These are phyloP conservation scores for Clathrus columnatus DNA, from an alignment of 768 basidiomycete genomes.

Conservation along the genomic window DNA sequence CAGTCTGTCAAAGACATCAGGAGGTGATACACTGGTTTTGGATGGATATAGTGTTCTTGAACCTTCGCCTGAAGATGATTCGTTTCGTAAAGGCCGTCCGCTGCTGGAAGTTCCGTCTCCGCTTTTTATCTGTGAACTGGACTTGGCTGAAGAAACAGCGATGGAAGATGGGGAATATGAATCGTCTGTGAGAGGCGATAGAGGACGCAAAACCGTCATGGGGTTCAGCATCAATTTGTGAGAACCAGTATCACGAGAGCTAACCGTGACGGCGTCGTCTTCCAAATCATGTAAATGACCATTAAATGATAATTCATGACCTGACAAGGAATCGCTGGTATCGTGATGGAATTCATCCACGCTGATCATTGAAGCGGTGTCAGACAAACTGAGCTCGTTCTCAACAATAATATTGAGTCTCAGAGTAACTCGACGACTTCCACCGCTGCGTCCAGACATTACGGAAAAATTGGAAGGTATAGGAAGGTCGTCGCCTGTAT, in stretches of 20 bases:
- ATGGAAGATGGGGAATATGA: conserved; percentile 5
- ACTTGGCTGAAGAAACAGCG: neutral
- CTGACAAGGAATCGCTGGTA: conserved; percentile 46
- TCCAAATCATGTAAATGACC: conserved; percentile 21
- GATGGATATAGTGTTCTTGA: conserved; percentile 10
- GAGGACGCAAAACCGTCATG: neutral
- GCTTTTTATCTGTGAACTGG: neutral
- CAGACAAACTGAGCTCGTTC: conserved; percentile 86
- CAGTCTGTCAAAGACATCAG: conserved; percentile 45
- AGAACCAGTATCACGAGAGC: conserved; percentile 51
- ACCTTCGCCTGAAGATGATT: neutral
- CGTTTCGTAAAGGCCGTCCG: neutral
- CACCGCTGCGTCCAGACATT: conserved; percentile 50
- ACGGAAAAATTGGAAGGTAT: conserved; percentile 67
- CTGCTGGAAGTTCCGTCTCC: neutral
- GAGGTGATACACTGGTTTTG: conserved; percentile 29
- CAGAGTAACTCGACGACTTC: conserved; percentile 62
- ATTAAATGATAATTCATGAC: conserved; percentile 27
- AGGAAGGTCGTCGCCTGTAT: conserved; percentile 68
- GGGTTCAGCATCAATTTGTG: conserved; percentile 2
- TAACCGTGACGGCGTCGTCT: conserved; percentile 69
- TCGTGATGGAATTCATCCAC: conserved; percentile 64
- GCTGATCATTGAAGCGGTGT: conserved; percentile 75
- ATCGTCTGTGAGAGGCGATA: conserved; percentile 3
- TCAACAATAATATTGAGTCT: conserved; percentile 72